Conservation (phyloP, 169 alveolate genomes). For the Cryptosporidium sp. region DNA sequence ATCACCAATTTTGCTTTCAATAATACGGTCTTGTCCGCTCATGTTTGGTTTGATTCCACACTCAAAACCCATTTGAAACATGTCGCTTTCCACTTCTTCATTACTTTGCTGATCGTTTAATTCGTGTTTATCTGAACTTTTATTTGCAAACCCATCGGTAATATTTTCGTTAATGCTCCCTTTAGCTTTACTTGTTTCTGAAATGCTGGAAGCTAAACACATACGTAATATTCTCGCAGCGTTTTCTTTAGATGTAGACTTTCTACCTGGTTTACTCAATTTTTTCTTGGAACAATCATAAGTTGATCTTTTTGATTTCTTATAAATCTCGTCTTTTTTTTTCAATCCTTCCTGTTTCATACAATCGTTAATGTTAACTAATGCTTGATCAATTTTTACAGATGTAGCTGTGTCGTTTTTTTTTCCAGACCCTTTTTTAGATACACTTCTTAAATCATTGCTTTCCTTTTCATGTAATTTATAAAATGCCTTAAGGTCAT, state of each 20-base stretch:
- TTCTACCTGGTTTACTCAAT: background rate
- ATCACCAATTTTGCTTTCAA: background rate
- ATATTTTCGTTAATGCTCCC: background rate
- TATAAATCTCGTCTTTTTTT: background rate
- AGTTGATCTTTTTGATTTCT: too few relatives aligned
- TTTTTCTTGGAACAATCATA: background rate
- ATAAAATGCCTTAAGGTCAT: background rate
- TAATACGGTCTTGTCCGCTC: background rate
- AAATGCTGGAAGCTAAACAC: background rate
- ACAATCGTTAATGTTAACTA: background rate
- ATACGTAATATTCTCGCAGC: conserved; percentile 24
- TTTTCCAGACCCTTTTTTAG: background rate
- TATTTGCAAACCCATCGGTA: background rate
- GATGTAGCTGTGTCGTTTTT: background rate
- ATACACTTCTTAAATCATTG: background rate
- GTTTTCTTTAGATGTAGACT: conserved; percentile 14
- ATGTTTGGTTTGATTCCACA: background rate
- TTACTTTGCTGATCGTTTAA: too few relatives aligned
- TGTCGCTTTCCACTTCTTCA: background rate
- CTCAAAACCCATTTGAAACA: background rate
- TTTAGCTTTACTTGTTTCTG: background rate
- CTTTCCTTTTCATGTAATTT: background rate
- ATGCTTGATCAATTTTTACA: background rate
- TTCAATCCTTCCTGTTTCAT: background rate
- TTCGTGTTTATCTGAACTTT: too few relatives aligned